These are phyloP conservation scores for Alnus rubra DNA, from an alignment of 306 rosid genomes.

Conservation along the genomic window DNA sequence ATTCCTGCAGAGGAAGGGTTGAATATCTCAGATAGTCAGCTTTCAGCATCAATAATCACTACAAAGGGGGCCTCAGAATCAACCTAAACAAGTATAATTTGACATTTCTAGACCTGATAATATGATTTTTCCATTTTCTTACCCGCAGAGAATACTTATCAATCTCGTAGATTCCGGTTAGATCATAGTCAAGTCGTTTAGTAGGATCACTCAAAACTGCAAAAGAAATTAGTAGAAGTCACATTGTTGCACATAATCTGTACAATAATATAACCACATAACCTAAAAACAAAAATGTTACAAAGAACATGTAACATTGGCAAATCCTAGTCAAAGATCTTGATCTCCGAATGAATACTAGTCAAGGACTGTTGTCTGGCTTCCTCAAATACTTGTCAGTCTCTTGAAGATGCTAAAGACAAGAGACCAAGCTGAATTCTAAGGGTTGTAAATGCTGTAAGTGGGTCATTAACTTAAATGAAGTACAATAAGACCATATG, in stretches of 20 bases:
- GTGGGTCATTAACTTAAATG: background rate
- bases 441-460: constrained; percentile 10
- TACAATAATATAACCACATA: background rate
- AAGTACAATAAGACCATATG: constrained; percentile 9
- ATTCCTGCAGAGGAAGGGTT: constrained; percentile 51
- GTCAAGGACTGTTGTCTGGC: background rate
- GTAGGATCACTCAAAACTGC: constrained; percentile 70
- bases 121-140: constrained; percentile 15
- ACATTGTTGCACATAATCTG: background rate
- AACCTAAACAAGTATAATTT: constrained; percentile 18
- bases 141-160: constrained; percentile 74
- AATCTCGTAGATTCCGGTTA: constrained; percentile 63
- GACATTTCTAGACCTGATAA: constrained; percentile 7
- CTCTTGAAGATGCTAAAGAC: background rate
- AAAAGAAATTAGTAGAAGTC: constrained; percentile 16
- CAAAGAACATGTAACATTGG: background rate
- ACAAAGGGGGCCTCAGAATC: constrained; percentile 1
- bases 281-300: background rate
- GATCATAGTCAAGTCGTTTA: constrained; percentile 64
- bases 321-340: background rate
- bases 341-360: background rate
- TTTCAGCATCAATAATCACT: constrained; percentile 6
- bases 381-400: background rate
- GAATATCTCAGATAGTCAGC: constrained; percentile 7
- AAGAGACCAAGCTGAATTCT: background rate